Base-by-base conservation (phyloP, 306 rosid species). In the Malus sylvestris region DNA sequence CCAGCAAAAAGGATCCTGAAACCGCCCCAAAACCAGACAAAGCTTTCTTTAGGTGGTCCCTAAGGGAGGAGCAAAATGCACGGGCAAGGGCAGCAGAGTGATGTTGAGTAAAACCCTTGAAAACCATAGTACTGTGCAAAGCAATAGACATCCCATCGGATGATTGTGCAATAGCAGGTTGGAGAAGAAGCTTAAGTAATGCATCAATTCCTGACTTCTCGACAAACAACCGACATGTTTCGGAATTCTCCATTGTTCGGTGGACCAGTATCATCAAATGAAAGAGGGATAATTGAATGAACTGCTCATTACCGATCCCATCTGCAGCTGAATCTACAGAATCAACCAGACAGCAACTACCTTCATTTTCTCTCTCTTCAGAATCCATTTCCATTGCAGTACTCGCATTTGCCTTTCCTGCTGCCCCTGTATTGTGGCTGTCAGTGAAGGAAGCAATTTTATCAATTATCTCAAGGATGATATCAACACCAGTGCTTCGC, bases 91-190 rank as follows among this genome's bases (percentile, higher is more conserved):
- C 86, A 69, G 89, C 87, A 30, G 98, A 91, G 80, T 94, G 98
- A 87, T 94, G 96, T 70, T 94, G 98, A 33, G 98, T 87, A 49
- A 94, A 94, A 58, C 94, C 93, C 81, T 94, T 94, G 83, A 94
- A 94, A 52, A 94, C 98, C 98, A 94, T 94, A 69, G 97, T 94
- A 85, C 98, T 90, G 69, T 94, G 98, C 33, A 94, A 75, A 79
- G 98, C 96, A 88, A 94, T 87, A 68, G 98, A 87, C 96, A 88
- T 94, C 79, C 98, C 98, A 81, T 94, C 97, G 40, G 96, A 87
- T 67, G 96, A 94, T 78, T 94, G 98, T 52, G 92, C 91, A 81
- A 94, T 86, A 55, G 89, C 82, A 16, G 97, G 94, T 51, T 83
- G 89, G 61, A 91, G 78, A 51, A 94, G 76, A 76, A 94, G 88